Conservation (phyloP, 129 eudicot species). For the Saposhnikovia divaricata region DNA sequence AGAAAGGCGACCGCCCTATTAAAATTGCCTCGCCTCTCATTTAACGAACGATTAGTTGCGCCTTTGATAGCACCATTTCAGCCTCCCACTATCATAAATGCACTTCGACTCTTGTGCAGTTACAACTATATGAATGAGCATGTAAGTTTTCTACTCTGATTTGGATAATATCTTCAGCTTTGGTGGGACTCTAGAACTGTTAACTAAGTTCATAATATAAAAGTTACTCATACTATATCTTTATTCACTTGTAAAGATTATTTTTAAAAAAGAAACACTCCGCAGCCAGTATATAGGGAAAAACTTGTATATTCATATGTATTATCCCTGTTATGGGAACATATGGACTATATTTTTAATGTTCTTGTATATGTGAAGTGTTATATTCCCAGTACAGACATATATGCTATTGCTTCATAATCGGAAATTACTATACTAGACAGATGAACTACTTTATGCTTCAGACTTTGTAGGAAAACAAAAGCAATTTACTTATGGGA, state of each 20-base stretch:
- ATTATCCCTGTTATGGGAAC: not conserved
- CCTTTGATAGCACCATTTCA: not conserved
- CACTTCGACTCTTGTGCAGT: not conserved
- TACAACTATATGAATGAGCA: not conserved
- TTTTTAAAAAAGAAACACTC: not conserved
- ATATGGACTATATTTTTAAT: not conserved
- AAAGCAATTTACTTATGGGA: not conserved
- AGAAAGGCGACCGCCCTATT: not conserved
- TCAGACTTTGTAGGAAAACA: not conserved
- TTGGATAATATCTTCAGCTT: not conserved
- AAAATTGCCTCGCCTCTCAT: not conserved
- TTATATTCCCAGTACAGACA: not conserved
- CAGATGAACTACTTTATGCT: not conserved
- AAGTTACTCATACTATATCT: not conserved
- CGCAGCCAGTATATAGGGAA: not conserved
- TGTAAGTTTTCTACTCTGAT: not conserved
- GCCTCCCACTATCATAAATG: not conserved
- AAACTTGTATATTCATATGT: not conserved
- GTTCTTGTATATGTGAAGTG: not conserved
- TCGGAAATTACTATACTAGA: not conserved
- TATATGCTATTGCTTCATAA: not conserved
- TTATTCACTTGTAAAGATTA: not conserved
- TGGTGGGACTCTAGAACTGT: not conserved
- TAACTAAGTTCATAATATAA: not conserved
- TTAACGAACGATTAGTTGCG: not conserved